Percentiles rank a stretch among this genome's conserved stretches.
Conservation (phyloP, 2,329 filamentous ascomycete species). For the Helminthosporium solani region DNA sequence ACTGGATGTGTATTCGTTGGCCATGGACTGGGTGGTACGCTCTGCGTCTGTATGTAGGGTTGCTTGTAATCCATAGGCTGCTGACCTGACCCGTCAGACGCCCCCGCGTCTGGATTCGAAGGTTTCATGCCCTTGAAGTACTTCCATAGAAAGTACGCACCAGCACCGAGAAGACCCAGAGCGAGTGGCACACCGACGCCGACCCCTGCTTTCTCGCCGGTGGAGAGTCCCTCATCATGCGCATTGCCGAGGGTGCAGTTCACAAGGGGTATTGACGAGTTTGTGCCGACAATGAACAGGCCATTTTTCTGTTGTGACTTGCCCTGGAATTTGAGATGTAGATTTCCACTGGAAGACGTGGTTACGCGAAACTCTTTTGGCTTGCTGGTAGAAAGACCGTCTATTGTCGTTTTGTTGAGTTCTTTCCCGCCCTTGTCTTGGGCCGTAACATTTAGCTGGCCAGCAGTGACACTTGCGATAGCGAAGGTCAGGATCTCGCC, state of each 20-base stretch:
- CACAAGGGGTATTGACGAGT: constrained; percentile 9
- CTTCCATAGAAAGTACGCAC: background rate
- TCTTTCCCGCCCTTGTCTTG: background rate
- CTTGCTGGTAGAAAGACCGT: background rate
- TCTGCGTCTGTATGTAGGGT: background rate
- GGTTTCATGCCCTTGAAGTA: background rate
- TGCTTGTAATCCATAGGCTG: background rate
- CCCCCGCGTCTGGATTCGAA: background rate
- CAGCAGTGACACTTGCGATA: constrained; percentile 8
- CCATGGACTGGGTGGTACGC: background rate
- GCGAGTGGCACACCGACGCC: constrained; percentile 7
- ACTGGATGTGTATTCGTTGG: background rate
- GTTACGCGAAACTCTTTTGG: constrained; percentile 2
- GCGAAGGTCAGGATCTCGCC: constrained; percentile 6
- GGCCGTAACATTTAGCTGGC: constrained; percentile 6
- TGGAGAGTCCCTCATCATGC: constrained; percentile 1
- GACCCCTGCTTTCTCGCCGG: constrained; percentile 8
- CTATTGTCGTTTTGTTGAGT: constrained; percentile 3
- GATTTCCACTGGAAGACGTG: constrained; percentile 1
- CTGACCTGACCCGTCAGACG: background rate
- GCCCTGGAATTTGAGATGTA: constrained; percentile 7
- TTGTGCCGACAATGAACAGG: constrained; percentile 13
- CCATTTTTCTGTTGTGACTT: constrained; percentile 2
- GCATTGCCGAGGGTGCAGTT: constrained; percentile 10
- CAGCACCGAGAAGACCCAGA: constrained; percentile 1